phyloP scores from a whole-genome alignment of 2,329 filamentous ascomycete species.

The Neophaeococcomyces aloes region DNA sequence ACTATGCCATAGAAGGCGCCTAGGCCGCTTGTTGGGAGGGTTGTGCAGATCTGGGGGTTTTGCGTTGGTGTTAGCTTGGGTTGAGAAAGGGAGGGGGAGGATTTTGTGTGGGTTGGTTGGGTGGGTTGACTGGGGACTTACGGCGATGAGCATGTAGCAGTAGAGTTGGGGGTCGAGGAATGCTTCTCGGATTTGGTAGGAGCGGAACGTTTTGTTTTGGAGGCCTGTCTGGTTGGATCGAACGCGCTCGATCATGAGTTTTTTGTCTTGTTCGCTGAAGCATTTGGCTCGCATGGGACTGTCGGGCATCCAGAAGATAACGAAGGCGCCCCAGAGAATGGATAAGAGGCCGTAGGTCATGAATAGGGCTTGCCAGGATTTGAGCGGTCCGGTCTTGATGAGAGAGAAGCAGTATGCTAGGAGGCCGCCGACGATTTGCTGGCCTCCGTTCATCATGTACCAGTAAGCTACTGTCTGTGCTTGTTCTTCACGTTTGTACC shows the following conservation, averaged over 20 bases:
- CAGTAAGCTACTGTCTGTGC: constrained; percentile 66
- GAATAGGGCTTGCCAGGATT: constrained; percentile 61
- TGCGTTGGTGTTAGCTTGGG: too few species aligned
- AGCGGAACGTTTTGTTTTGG: constrained; percentile 46
- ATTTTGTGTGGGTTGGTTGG: too few species aligned
- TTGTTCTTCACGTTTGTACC: constrained; percentile 62
- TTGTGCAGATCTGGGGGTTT: constrained; percentile 49
- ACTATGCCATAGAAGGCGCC: constrained; percentile 55
- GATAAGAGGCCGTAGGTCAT: constrained; percentile 54
- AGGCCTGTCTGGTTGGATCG: constrained; percentile 52
- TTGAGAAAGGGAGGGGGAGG: too few species aligned
- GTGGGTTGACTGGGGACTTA: too few species aligned
- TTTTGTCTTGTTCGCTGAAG: constrained; percentile 56
- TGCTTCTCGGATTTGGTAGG: constrained; percentile 46
- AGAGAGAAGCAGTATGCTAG: constrained; percentile 48
- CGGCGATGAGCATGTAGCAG: constrained; percentile 53
- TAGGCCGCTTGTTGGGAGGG: constrained; percentile 60
- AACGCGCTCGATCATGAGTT: constrained; percentile 51
- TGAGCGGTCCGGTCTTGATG: constrained; percentile 43
- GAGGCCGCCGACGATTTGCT: constrained; percentile 69
- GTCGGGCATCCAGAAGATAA: constrained; percentile 55
- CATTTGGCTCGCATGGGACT: constrained; percentile 62
- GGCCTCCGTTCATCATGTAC: constrained; percentile 44
- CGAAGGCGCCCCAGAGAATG: constrained; percentile 54
- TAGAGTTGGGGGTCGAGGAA: constrained; percentile 56